Base-by-base conservation (phyloP, 1,284 basidiomycete species). In the Apiotrichum sp. region DNA sequence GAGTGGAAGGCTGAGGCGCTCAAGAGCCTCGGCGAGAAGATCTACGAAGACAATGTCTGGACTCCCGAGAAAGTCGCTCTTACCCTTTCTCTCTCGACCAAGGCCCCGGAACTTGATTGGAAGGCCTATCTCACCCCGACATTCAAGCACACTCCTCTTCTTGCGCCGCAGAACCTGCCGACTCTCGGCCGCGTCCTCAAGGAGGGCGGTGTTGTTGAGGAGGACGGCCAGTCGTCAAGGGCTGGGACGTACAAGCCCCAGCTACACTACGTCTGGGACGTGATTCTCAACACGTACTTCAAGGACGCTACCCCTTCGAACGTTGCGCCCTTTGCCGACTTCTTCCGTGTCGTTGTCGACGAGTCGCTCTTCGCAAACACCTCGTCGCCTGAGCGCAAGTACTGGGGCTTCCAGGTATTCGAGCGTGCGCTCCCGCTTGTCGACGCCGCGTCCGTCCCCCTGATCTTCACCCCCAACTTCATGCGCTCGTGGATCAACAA, bases 401-500 rank as follows among this genome's bases (percentile, higher is more conserved):
- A 87, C 67, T 96, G 90, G 88, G 93, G 93, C 35, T 97, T 98
- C 78, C 87, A 89, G 70, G 83, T 97, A 22, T 89, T 98, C 73
- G 84, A 87, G 66, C 87, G 84, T 61, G 85, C 90, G 0, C 78
- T 97, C 41, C 81, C 84, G 7, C 84, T 85, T 13, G 81, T 92
- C 22, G 79, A 81, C 6, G 76, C 83, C 16, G 74, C 81, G 31
- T 48, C 48, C 35, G 48, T 59, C 4, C 86, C 90, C 0, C 85
- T 90, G 80, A 80, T 98, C 16, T 96, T 98, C 76, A 95, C 91
- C 10, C 87, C 87, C 65, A 95, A 97, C 73, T 90, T 97, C 67
- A 93, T 98, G 88, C 86, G 92, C 44, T 87, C 87, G 41, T 95
- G 93, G 89, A 93, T 96, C 64, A 96, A 95, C 73, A 92, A 98